Conservation (phyloP, 2,329 filamentous ascomycete species). For the Arthrobotrys musiformis region DNA sequence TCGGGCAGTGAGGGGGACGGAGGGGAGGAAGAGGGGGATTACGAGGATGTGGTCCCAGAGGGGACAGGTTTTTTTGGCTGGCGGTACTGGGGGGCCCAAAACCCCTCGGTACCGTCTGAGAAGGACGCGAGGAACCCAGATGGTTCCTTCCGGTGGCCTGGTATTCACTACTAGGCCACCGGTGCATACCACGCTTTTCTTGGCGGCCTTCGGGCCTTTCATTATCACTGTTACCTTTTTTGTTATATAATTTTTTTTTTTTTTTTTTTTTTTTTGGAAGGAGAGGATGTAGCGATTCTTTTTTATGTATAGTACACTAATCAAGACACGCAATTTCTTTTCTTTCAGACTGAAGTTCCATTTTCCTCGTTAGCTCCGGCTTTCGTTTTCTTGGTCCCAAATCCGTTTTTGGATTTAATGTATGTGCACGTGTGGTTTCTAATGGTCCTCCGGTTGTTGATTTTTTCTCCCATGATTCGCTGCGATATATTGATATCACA, state of each 20-base stretch:
- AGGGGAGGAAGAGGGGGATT: neutral
- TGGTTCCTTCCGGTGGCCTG: neutral
- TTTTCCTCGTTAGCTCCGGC: neutral
- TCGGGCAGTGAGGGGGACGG: neutral
- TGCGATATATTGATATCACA: too few relatives aligned
- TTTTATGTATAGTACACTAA: neutral
- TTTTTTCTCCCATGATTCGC: too few relatives aligned
- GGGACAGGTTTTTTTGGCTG: too few relatives aligned
- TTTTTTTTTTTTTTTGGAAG: constrained; percentile 3
- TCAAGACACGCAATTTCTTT: neutral
- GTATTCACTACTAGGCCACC: neutral
- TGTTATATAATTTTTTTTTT: neutral
- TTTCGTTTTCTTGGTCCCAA: neutral
- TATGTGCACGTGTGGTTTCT: too few relatives aligned
- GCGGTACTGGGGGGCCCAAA: neutral
- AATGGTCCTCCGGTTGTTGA: too few relatives aligned
- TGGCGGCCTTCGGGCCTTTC: neutral
- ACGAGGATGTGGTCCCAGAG: neutral
- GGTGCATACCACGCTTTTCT: neutral
- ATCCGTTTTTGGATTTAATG: too few relatives aligned
- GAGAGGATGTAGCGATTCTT: neutral
- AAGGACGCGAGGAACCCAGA: neutral
- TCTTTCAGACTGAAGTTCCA: neutral
- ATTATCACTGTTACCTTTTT: neutral
- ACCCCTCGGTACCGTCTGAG: neutral